phyloP scores from a whole-genome alignment of 495 filamentous ascomycete genomes.

The Hypomontagnella submonticulosa region DNA sequence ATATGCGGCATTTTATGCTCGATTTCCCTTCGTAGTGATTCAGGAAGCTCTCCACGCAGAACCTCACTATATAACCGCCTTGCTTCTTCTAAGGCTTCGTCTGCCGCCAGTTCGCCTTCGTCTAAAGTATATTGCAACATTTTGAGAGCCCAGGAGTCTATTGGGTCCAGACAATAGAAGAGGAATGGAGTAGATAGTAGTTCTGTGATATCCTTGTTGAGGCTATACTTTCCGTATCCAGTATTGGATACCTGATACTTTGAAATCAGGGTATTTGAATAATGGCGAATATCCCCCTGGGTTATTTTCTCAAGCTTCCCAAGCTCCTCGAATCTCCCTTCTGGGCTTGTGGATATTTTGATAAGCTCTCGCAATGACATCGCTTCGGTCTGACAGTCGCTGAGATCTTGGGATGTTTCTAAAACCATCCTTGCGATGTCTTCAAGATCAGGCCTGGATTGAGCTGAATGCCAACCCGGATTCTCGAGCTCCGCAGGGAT shows the following conservation, averaged over 20 bases:
- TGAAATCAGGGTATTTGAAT: conserved; percentile 17
- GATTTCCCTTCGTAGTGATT: too few relatives aligned
- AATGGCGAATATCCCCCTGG: conserved; percentile 25
- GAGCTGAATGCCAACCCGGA: conserved; percentile 11
- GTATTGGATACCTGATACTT: conserved; percentile 23
- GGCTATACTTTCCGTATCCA: not conserved
- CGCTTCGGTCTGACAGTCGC: conserved; percentile 23
- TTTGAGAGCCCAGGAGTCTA: conserved; percentile 10
- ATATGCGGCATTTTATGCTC: too few relatives aligned
- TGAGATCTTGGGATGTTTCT: conserved; percentile 5
- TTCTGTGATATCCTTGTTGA: conserved; percentile 14
- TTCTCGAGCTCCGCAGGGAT: conserved; percentile 10
- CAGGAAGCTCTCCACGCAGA: too few relatives aligned
- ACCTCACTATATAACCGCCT: too few relatives aligned
- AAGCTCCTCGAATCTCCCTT: conserved; percentile 21
- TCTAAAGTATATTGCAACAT: conserved; percentile 16
- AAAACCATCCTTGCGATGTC: conserved; percentile 3
- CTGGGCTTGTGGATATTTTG: conserved; percentile 7
- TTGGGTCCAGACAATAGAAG: not conserved
- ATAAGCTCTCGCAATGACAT: conserved; percentile 12
- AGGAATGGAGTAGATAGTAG: conserved; percentile 2
- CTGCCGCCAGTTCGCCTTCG: not conserved
- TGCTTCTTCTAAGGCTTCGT: not conserved
- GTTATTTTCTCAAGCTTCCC: conserved; percentile 15
- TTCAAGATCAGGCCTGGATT: not conserved